Evolutionary conservation across 2,329 filamentous ascomycete genomes (phyloP).

Genomic region (Fusarium sp.): DNA sequence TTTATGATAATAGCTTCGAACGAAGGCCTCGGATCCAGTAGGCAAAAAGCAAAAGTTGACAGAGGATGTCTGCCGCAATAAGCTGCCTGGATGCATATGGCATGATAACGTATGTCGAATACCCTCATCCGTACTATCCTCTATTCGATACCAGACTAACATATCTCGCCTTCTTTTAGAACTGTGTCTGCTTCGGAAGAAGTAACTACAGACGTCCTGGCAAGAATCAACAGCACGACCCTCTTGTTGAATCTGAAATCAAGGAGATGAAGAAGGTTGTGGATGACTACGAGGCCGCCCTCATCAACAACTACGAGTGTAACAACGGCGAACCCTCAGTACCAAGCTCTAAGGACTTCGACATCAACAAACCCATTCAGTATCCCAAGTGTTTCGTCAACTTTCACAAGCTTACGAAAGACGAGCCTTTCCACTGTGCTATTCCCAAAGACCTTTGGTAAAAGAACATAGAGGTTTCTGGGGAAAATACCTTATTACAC

Average conservation of each 20-base stretch:
- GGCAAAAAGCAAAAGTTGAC: not conserved
- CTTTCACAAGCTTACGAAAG: not conserved
- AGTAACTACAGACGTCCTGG: not conserved
- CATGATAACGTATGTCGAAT: not conserved
- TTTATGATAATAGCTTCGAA: not conserved
- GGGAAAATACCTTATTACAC: too few species aligned
- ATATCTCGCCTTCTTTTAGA: not conserved
- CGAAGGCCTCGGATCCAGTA: not conserved
- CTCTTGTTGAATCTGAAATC: not conserved
- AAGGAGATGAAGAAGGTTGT: not conserved
- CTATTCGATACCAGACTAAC: not conserved
- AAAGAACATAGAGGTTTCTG: too few species aligned
- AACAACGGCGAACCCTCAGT: not conserved
- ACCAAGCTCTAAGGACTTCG: not conserved
- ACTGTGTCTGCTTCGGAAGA: not conserved
- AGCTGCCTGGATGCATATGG: conserved; percentile 1
- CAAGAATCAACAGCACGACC: not conserved
- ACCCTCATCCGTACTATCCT: not conserved
- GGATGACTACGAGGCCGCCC: not conserved
- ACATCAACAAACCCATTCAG: not conserved
- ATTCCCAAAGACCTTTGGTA: not conserved
- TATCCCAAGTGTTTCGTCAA: conserved; percentile 8
- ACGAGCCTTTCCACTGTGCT: not conserved
- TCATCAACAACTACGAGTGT: conserved; percentile 11
- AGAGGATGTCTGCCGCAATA: not conserved